Percentiles rank a stretch among this genome's conserved stretches.
Conservation (phyloP, 192 early-diverging fungal species). For the Backusella circina region DNA sequence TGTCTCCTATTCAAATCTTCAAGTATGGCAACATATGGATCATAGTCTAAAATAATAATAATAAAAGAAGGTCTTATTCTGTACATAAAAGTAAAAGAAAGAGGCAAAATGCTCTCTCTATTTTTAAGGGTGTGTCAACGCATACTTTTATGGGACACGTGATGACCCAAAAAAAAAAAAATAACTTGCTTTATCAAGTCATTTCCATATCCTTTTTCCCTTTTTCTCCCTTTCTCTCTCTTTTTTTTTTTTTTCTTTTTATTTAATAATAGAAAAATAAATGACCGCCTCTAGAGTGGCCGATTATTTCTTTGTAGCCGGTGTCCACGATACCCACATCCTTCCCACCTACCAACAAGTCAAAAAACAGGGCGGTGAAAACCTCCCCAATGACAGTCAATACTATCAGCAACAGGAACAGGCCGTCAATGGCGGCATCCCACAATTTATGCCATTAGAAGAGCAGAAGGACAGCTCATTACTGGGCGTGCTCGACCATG, state of each 20-base stretch:
- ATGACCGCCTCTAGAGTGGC: conserved; percentile 17
- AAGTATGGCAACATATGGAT: background rate
- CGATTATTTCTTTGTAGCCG: conserved; percentile 34
- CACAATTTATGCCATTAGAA: background rate
- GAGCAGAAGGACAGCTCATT: background rate
- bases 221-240: no score
- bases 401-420: conserved; percentile 14
- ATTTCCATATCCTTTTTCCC: no score
- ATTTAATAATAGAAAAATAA: background rate
- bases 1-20: background rate
- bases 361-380: conserved; percentile 1
- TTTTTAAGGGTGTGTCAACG: background rate
- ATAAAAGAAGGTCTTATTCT: background rate
- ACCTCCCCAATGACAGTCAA: background rate
- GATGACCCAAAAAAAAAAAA: no score
- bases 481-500: conserved; percentile 27
- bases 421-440: background rate
- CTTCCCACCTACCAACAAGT: conserved; percentile 16
- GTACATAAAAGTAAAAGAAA: background rate
- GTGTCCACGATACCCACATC: conserved; percentile 24
- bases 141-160: background rate
- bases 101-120: no score
- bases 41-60: background rate
- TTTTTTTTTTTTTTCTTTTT: background rate
- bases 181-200: no score